A percentile compares a stretch with the other conserved stretches of the same genome.
Evolutionary conservation across 192 early-diverging fungal genomes (phyloP).

Genomic region (Allomyces arbusculus): DNA sequence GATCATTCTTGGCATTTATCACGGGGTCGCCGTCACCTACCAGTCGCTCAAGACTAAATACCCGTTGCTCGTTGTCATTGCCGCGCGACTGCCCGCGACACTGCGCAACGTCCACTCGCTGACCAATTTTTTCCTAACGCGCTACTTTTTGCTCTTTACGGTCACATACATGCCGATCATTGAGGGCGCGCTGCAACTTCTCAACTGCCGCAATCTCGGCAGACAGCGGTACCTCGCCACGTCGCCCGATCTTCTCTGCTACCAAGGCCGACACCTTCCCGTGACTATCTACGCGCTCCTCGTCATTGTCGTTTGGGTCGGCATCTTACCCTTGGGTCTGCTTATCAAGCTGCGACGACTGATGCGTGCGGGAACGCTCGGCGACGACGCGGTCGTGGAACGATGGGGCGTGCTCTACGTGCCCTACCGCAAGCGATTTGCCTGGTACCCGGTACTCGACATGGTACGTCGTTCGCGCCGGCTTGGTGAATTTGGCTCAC

Average conservation of each 20-base stretch:
- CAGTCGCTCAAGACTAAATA: neutral
- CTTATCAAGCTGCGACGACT: neutral
- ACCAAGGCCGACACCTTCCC: neutral
- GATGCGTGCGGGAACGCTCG: neutral
- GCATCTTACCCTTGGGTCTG: neutral
- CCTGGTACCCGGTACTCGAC: too few species aligned
- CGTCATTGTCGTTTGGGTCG: neutral
- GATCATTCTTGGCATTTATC: neutral
- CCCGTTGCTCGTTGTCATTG: neutral
- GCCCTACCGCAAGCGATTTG: too few species aligned
- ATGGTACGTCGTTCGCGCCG: too few species aligned
- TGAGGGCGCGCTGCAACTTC: neutral
- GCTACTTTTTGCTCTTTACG: neutral
- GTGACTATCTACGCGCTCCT: neutral
- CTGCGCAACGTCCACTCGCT: neutral
- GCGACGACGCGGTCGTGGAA: neutral
- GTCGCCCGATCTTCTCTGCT: neutral
- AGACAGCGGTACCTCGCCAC: neutral
- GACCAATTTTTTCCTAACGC: neutral
- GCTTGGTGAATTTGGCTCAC: neutral
- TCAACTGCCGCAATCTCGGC: neutral
- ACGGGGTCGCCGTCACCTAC: neutral
- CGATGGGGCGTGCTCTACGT: neutral
- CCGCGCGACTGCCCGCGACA: neutral
- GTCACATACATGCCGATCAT: neutral